These are phyloP conservation scores for Agrocybe pediades DNA, from an alignment of 768 basidiomycete species.

Conservation along the genomic window DNA sequence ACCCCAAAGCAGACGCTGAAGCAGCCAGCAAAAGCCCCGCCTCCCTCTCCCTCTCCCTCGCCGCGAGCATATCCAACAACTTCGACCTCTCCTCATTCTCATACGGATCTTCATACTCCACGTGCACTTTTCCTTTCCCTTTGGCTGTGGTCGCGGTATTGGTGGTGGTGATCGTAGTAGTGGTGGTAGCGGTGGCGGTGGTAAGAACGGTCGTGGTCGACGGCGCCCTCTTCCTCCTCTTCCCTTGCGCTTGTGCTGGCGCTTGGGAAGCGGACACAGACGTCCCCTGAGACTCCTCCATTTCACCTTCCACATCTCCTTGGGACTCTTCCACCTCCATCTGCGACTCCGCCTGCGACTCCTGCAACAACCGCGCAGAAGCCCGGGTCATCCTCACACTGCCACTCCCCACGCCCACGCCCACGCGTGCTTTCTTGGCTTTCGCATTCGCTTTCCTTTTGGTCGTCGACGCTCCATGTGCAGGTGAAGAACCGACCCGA, in stretches of 20 bases:
- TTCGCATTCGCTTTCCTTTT: too few species aligned
- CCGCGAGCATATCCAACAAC: constrained; percentile 55
- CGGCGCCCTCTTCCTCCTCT: constrained; percentile 2
- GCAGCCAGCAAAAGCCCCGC: background rate
- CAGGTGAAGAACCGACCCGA: too few species aligned
- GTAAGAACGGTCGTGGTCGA: constrained; percentile 15
- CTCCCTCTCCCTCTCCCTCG: background rate
- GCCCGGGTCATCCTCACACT: too few species aligned
- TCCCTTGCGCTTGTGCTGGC: too few species aligned
- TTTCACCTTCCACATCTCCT: too few species aligned
- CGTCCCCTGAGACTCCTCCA: constrained; percentile 22
- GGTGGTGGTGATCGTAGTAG: constrained; percentile 32
- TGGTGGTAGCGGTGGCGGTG: constrained; percentile 18
- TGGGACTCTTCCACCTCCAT: too few species aligned
- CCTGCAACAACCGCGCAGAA: too few species aligned
- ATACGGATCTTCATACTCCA: constrained; percentile 70
- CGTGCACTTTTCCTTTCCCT: constrained; percentile 55
- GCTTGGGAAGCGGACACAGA: background rate
- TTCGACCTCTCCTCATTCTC: constrained; percentile 60
- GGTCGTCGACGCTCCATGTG: too few species aligned
- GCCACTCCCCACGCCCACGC: too few species aligned
- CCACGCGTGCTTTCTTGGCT: too few species aligned
- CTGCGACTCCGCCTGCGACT: too few species aligned
- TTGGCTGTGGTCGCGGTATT: too few species aligned
- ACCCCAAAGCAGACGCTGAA: background rate